These are phyloP conservation scores for Alternaria novae-zelandiae DNA, from an alignment of 2,329 filamentous ascomycete species.

Conservation along the genomic window DNA sequence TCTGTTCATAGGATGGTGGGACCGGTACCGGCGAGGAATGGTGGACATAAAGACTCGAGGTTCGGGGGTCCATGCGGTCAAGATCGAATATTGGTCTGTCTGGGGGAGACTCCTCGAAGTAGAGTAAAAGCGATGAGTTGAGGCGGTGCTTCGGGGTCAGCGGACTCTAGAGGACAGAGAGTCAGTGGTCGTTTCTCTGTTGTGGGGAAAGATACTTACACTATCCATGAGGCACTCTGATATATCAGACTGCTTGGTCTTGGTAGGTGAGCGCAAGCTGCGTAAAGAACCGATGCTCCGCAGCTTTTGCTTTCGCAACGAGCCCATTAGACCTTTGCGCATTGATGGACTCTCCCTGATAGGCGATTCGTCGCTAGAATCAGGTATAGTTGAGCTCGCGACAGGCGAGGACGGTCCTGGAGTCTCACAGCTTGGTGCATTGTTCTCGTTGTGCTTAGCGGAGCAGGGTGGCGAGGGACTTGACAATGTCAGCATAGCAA, in stretches of 20 bases:
- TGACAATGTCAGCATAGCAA: slow-evolving; percentile 3
- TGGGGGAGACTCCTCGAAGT: slow-evolving; percentile 34
- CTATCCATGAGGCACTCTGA: not conserved
- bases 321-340: slow-evolving; percentile 35
- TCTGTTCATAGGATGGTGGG: slow-evolving; percentile 20
- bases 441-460: slow-evolving; percentile 15
- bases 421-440: slow-evolving; percentile 18
- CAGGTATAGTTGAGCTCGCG: slow-evolving; percentile 2
- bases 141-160: slow-evolving; percentile 16
- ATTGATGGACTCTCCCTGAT: slow-evolving; percentile 33
- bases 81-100: slow-evolving; percentile 35
- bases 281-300: slow-evolving; percentile 37
- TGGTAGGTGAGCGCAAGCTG: slow-evolving; percentile 28
- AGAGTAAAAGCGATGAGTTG: slow-evolving; percentile 32
- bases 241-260: slow-evolving; percentile 18
- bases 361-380: slow-evolving; percentile 17
- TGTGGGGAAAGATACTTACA: not conserved
- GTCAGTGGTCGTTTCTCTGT: not conserved
- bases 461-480: not conserved
- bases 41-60: slow-evolving; percentile 26
- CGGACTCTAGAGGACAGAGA: slow-evolving; percentile 6
- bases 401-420: slow-evolving; percentile 9
- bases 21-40: slow-evolving; percentile 41
- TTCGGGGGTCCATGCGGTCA: slow-evolving; percentile 12
- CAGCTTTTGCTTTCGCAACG: slow-evolving; percentile 28